phyloP scores from a whole-genome alignment of 192 early-diverging fungal species.

The Coemansia sp. region DNA sequence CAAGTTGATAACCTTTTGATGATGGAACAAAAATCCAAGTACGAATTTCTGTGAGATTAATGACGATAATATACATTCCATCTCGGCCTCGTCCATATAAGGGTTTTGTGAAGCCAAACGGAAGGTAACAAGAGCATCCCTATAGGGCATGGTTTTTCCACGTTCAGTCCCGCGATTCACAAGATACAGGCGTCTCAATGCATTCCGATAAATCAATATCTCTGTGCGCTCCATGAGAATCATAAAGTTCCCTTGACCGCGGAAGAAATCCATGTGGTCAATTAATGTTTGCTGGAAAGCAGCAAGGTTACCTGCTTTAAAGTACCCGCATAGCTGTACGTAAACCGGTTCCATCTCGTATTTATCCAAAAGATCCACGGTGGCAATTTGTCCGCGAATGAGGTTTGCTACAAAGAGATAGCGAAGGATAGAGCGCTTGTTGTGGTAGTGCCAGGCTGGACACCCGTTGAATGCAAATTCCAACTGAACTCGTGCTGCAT shows the following conservation, averaged over 20 bases:
- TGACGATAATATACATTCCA: slow-evolving; percentile 44
- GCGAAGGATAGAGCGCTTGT: slow-evolving; percentile 40
- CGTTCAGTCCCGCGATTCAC: slow-evolving; percentile 5
- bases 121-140: slow-evolving; percentile 26
- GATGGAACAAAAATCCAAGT: slow-evolving; percentile 41
- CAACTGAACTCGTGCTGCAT: slow-evolving; percentile 29
- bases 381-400: slow-evolving; percentile 35
- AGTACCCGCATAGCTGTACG: slow-evolving; percentile 14
- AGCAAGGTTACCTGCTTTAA: slow-evolving; percentile 36
- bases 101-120: slow-evolving; percentile 21
- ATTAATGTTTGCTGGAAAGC: slow-evolving; percentile 25
- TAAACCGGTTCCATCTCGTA: slow-evolving; percentile 45
- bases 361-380: slow-evolving; percentile 13
- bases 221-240: slow-evolving; percentile 42
- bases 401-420: slow-evolving; percentile 43
- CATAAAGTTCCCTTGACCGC: slow-evolving; percentile 42
- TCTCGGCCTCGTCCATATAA: slow-evolving; percentile 37
- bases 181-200: slow-evolving; percentile 5
- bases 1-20: slow-evolving; percentile 37
- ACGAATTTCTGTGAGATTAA: slow-evolving; percentile 38
- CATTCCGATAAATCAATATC: slow-evolving; percentile 39
- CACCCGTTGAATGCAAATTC: slow-evolving; percentile 36
- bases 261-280: slow-evolving; percentile 41
- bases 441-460: slow-evolving; percentile 36
- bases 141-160: slow-evolving; percentile 17